phyloP scores from a whole-genome alignment of 2,329 filamentous ascomycete genomes.

The Paraphoma sp. region DNA sequence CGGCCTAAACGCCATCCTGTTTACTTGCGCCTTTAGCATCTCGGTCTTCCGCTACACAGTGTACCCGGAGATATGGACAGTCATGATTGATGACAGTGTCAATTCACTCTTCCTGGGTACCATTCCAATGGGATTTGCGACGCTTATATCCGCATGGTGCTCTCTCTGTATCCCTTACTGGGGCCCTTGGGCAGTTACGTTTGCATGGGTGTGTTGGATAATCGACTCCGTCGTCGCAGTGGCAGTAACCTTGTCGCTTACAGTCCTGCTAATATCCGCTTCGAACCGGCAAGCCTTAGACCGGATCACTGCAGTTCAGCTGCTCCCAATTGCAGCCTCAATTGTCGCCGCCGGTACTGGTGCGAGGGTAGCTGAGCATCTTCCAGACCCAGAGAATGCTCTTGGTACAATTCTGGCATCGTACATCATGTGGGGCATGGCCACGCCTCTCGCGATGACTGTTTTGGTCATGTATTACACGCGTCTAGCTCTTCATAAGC shows the following conservation, averaged over 20 bases:
- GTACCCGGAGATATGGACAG: constrained; percentile 69
- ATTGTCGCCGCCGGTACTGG: constrained; percentile 71
- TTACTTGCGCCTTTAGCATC: constrained; percentile 60
- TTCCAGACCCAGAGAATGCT: constrained; percentile 62
- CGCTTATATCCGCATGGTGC: constrained; percentile 70
- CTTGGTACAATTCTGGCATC: constrained; percentile 68
- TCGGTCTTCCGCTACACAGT: constrained; percentile 67
- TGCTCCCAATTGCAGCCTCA: constrained; percentile 71
- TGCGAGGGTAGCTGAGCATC: constrained; percentile 66
- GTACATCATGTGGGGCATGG: constrained; percentile 74
- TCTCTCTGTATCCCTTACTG: constrained; percentile 66
- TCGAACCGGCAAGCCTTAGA: constrained; percentile 37
- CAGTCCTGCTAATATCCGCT: constrained; percentile 62
- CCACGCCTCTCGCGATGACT: constrained; percentile 65
- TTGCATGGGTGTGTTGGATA: constrained; percentile 60
- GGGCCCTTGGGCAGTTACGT: constrained; percentile 61
- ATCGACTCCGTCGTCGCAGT: constrained; percentile 55
- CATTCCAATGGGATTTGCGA: constrained; percentile 72
- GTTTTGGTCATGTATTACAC: constrained; percentile 74
- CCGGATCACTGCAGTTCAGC: constrained; percentile 67
- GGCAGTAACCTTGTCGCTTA: constrained; percentile 51
- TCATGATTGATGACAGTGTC: constrained; percentile 70
- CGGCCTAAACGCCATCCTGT: constrained; percentile 64
- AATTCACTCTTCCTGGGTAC: constrained; percentile 73
- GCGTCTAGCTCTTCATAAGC: constrained; percentile 69